Conservation (phyloP, 1,284 basidiomycete species). For the Lignosus rhinocerotis region DNA sequence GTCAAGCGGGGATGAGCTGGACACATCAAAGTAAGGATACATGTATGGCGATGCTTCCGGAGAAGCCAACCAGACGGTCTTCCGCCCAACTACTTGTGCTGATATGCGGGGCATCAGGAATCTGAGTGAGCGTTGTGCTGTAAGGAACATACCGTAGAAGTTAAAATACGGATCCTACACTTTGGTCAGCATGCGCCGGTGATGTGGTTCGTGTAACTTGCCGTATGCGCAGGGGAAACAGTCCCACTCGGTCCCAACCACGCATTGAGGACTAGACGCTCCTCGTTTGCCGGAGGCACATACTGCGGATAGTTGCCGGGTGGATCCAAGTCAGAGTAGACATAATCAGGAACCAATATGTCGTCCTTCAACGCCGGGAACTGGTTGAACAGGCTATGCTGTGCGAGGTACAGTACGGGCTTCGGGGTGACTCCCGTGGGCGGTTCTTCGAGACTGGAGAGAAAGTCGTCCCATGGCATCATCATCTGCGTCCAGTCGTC, state of each 20-base stretch:
- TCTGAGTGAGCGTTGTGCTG: background rate
- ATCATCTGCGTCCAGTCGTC: constrained; percentile 84
- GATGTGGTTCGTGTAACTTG: constrained; percentile 40
- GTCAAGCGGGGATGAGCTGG: background rate
- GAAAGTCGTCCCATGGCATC: constrained; percentile 78
- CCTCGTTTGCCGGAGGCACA: constrained; percentile 64
- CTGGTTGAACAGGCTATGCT: constrained; percentile 84
- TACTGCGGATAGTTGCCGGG: constrained; percentile 54
- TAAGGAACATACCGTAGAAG: constrained; percentile 66
- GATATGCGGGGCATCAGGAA: constrained; percentile 4
- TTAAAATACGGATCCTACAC: constrained; percentile 91
- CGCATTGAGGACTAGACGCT: constrained; percentile 75
- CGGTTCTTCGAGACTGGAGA: constrained; percentile 45
- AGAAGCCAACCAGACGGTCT: constrained; percentile 92
- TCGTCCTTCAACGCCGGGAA: constrained; percentile 80
- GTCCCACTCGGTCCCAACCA: constrained; percentile 87
- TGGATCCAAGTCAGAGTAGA: constrained; percentile 66
- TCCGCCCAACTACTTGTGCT: constrained; percentile 89
- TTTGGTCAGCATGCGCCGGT: constrained; percentile 1
- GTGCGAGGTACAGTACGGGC: constrained; percentile 81
- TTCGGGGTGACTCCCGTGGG: constrained; percentile 14
- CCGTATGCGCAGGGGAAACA: constrained; percentile 89
- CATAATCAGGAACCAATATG: constrained; percentile 84
- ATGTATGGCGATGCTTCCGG: constrained; percentile 57
- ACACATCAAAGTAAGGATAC: constrained; percentile 46